Conservation (phyloP, 768 basidiomycete genomes). For the Pisolithus sp. region DNA sequence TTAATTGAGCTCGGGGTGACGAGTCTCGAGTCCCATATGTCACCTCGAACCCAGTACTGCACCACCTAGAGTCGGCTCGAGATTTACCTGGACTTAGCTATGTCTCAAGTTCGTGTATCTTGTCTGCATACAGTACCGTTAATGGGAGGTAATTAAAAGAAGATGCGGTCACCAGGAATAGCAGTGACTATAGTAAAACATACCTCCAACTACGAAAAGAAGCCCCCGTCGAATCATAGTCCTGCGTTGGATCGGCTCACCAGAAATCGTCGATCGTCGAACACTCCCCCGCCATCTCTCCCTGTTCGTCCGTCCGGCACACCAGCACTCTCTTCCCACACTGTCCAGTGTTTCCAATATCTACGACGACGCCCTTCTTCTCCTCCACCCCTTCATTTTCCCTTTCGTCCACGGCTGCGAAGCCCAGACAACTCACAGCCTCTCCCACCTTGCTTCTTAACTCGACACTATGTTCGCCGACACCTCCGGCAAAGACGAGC, state of each 20-base stretch:
- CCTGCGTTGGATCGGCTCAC: neutral
- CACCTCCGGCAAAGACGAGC: slow-evolving; percentile 81
- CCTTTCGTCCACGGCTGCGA: slow-evolving; percentile 38
- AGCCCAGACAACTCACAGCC: slow-evolving; percentile 57
- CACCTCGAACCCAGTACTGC: no score
- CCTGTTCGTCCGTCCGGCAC: slow-evolving; percentile 63
- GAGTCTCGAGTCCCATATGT: no score
- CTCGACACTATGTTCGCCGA: slow-evolving; percentile 68
- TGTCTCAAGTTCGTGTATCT: no score
- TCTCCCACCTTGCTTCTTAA: slow-evolving; percentile 54
- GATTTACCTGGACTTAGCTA: no score
- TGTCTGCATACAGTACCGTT: no score
- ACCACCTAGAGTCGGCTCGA: no score
- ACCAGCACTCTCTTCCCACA: slow-evolving; percentile 40
- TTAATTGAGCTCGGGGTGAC: no score
- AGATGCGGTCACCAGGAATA: no score
- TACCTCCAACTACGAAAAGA: no score
- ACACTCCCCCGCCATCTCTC: slow-evolving; percentile 44
- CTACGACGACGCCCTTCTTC: slow-evolving; percentile 37
- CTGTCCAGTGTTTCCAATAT: slow-evolving; percentile 33
- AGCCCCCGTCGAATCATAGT: neutral
- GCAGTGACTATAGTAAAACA: no score
- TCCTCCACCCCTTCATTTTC: slow-evolving; percentile 39
- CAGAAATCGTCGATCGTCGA: slow-evolving; percentile 13
- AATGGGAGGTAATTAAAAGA: no score